Base-by-base conservation (phyloP, 306 rosid species). In the Argentina anserina region DNA sequence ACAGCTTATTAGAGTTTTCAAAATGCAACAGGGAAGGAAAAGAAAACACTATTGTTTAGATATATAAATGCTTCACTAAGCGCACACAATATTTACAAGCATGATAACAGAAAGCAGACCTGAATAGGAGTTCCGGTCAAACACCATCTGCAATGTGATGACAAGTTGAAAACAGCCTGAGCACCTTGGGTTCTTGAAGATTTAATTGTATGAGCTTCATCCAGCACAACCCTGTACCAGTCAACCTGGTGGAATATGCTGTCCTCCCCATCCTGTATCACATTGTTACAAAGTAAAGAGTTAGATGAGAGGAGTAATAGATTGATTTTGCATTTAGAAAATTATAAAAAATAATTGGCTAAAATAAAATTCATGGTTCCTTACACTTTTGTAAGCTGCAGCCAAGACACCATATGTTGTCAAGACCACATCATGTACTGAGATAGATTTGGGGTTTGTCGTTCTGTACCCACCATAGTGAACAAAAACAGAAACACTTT, bases 121-220 rank as follows among this genome's bases (percentile, higher is more conserved):
- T 92, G 98, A 79, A 92, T 81, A 7, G 98, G 95, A 6, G 97
- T 92, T 87, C 98, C 98, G 49, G 98, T 90, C 26, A 92, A 78
- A 84, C 98, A 92, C 98, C 98, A 92, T 55, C 98, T 87, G 82
- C 97, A 90, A 79, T 80, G 83, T 1, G 97, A 88, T 59, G 96
- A 81, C 81, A 92, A 68, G 31, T 90, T 23, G 75, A 83, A 85
- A 75, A 87, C 78, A 81, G 98, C 86, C 75, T 75, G 83, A 20
- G 98, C 92, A 73, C 61, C 81, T 82, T 85, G 91, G 31, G 78
- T 75, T 80, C 37, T 87, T 65, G 80, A 77, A 78, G 90, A 77
- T 79, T 92, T 90, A 26, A 92, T 92, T 47, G 83, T 81, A 75
- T 92, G 98, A 75, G 98, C 98, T 90, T 92, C 98, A 21, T 92